Conservation (phyloP, 2,329 filamentous ascomycete species). For the Aspergillus ibericus region DNA sequence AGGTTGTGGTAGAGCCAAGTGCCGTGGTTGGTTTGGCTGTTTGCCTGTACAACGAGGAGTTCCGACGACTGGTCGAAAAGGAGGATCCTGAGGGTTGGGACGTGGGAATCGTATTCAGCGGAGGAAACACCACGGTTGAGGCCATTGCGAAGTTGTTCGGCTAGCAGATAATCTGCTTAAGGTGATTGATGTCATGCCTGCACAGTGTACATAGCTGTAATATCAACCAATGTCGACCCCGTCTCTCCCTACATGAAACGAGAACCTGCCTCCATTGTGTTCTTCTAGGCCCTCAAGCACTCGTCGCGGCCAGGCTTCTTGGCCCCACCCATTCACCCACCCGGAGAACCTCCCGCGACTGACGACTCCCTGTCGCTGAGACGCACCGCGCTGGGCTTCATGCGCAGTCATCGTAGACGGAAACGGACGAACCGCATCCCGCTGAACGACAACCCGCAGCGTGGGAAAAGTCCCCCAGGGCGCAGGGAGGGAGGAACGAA, state of each 20-base stretch:
- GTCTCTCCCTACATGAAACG: constrained; percentile 27
- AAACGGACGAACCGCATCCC: constrained; percentile 39
- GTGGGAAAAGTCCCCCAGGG: constrained; percentile 43
- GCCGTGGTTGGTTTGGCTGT: constrained; percentile 81
- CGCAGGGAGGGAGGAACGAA: constrained; percentile 36
- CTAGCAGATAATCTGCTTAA: not conserved
- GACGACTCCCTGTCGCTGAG: constrained; percentile 38
- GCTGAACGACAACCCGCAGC: constrained; percentile 39
- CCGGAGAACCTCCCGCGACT: constrained; percentile 35
- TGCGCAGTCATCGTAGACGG: constrained; percentile 31
- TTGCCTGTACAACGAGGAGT: constrained; percentile 81
- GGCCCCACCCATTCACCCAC: constrained; percentile 39
- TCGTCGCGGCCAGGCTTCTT: constrained; percentile 36
- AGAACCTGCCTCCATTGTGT: constrained; percentile 31
- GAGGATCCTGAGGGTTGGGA: constrained; percentile 75
- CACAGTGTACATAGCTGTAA: not conserved
- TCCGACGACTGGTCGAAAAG: constrained; percentile 61
- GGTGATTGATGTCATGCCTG: not conserved
- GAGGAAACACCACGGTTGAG: constrained; percentile 66
- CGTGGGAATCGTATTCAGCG: constrained; percentile 61
- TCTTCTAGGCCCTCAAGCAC: constrained; percentile 30
- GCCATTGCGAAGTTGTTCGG: constrained; percentile 57
- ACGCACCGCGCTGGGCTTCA: constrained; percentile 36
- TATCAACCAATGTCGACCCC: constrained; percentile 25
- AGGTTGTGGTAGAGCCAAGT: constrained; percentile 87